Evolutionary conservation across 768 basidiomycete species (phyloP).

Genomic region (Chalciporus pseudorubinellus): DNA sequence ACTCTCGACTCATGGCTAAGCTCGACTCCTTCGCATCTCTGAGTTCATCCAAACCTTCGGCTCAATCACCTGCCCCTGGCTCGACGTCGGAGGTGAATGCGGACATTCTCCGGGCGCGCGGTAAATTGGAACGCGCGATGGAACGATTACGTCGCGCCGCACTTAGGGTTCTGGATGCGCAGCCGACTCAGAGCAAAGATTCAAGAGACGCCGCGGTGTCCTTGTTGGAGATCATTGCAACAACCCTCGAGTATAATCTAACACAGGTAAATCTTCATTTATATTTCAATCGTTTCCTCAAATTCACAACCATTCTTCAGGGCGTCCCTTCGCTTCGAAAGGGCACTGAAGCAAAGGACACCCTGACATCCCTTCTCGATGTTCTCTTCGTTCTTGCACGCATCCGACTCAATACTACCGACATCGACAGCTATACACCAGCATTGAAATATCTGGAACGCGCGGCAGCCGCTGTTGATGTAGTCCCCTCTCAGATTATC

Average conservation of each 20-base stretch:
- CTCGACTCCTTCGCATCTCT: conserved; percentile 8
- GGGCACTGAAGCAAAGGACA: conserved; percentile 30
- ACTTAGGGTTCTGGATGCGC: conserved; percentile 45
- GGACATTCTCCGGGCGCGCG: conserved; percentile 35
- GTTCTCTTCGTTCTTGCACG: conserved; percentile 55
- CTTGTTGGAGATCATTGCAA: conserved; percentile 39
- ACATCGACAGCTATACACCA: conserved; percentile 45
- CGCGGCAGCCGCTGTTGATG: conserved; percentile 33
- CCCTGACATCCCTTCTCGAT: conserved; percentile 49
- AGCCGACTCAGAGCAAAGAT: conserved; percentile 8
- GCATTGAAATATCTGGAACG: conserved; percentile 48
- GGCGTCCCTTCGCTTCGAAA: background rate
- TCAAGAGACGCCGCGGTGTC: conserved; percentile 13
- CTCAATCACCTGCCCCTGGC: background rate
- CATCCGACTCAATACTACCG: conserved; percentile 35
- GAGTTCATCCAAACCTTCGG: background rate
- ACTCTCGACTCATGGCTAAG: conserved; percentile 14
- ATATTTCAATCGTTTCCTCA: background rate
- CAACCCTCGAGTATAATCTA: conserved; percentile 31
- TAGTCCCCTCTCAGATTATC: conserved; percentile 4
- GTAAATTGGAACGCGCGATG: conserved; percentile 59
- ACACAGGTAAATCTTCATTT: conserved; percentile 27
- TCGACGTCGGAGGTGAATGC: background rate
- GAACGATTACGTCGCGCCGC: conserved; percentile 56
- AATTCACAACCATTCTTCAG: conserved; percentile 3